Conservation (phyloP, 2,329 filamentous ascomycete species). For the Calonectria honghensis region DNA sequence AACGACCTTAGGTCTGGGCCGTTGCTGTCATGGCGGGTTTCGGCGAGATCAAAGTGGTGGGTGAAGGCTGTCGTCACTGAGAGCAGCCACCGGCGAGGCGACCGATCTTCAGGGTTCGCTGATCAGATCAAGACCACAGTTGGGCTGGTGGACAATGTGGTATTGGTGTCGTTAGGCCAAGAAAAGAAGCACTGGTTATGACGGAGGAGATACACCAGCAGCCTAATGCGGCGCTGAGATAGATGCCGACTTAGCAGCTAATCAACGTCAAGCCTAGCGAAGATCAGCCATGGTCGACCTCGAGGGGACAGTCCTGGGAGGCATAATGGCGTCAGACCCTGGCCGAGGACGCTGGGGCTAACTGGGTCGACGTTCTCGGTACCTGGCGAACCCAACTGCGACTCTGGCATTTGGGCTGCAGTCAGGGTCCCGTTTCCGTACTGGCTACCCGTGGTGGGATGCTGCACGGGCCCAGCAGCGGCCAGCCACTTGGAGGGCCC, state of each 20-base stretch:
- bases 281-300: conserved; percentile 46
- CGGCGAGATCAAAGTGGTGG: conserved; percentile 38
- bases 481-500: conserved; percentile 23
- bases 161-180: neutral
- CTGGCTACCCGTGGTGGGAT: conserved; percentile 26
- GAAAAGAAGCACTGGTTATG: conserved; percentile 40
- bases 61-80: conserved; percentile 43
- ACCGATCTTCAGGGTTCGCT: conserved; percentile 54
- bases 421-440: conserved; percentile 19
- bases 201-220: conserved; percentile 48
- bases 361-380: conserved; percentile 44
- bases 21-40: conserved; percentile 50
- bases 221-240: conserved; percentile 43
- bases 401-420: neutral
- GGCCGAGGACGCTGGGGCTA: conserved; percentile 40
- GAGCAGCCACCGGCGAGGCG: conserved; percentile 40
- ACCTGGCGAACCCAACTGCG: conserved; percentile 32
- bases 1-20: conserved; percentile 36
- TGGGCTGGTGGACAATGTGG: conserved; percentile 5
- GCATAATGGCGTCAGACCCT: conserved; percentile 56
- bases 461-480: conserved; percentile 28
- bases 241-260: conserved; percentile 48
- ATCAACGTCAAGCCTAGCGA: conserved; percentile 48
- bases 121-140: conserved; percentile 42
- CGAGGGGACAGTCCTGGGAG: conserved; percentile 43